A percentile compares a stretch with the other conserved stretches of the same genome.
Evolutionary conservation across 2,329 filamentous ascomycete species (phyloP).

Genomic region (Uncinocarpus reesii): DNA sequence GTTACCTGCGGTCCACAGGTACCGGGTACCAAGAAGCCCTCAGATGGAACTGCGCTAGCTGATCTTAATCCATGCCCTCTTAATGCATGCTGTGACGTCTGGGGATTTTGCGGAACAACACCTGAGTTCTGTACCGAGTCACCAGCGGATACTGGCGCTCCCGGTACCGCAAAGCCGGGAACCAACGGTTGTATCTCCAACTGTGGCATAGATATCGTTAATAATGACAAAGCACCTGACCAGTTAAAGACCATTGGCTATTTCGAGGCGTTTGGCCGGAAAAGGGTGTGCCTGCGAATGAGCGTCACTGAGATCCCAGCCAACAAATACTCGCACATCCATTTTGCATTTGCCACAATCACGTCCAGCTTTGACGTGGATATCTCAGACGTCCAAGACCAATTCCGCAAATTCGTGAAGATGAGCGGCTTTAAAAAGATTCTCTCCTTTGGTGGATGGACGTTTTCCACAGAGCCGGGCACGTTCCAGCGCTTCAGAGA

Average conservation of each 20-base stretch:
- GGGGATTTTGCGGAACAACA: constrained; percentile 35
- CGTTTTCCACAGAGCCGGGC: constrained; percentile 29
- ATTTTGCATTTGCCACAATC: constrained; percentile 29
- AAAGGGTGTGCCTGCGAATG: constrained; percentile 26
- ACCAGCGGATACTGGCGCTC: constrained; percentile 22
- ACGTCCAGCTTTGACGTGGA: constrained; percentile 30
- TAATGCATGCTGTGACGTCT: constrained; percentile 35
- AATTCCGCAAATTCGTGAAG: constrained; percentile 14
- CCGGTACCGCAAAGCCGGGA: constrained; percentile 29
- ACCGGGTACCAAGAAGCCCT: constrained; percentile 31
- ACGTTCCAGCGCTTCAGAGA: constrained; percentile 33
- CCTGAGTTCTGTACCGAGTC: constrained; percentile 34
- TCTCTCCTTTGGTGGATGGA: constrained; percentile 38
- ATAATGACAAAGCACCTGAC: constrained; percentile 19
- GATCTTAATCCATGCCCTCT: constrained; percentile 39
- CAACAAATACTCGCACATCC: constrained; percentile 21
- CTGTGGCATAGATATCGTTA: constrained; percentile 11
- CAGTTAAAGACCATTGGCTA: constrained; percentile 22
- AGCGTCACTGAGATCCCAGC: constrained; percentile 14
- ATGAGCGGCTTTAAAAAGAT: constrained; percentile 31
- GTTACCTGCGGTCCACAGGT: constrained; percentile 41
- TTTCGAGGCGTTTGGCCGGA: constrained; percentile 25
- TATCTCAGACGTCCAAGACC: constrained; percentile 21
- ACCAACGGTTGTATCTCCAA: constrained; percentile 33
- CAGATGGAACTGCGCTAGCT: constrained; percentile 21